Base-by-base conservation (phyloP, 2,329 filamentous ascomycete species). In the Diaporthe batatas region DNA sequence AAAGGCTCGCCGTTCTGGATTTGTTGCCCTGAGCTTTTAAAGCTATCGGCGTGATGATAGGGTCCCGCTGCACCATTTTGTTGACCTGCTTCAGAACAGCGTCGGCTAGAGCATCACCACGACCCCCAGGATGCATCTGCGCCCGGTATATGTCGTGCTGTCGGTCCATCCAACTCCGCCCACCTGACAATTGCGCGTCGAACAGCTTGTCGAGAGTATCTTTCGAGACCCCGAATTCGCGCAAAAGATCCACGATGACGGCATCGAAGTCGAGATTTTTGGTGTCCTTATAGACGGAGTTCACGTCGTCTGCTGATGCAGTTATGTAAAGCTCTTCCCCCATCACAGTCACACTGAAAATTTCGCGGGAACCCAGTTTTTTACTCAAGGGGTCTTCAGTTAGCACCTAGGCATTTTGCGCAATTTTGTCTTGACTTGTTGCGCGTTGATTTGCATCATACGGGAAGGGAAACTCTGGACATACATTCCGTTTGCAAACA, bases 211-310 rank as follows among this genome's bases (percentile, higher is more conserved):
- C 53, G 29, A 55, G 53, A 6, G 53, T 55, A 34, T 55, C 53
- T 12, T 34, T 55, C 21, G 53, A 55, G 53, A 55, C 8, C 16
- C 53, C 29, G 29, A 55, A 55, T 21, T 55, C 53, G 53, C 53
- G 53, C 29, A 55, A 34, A 34, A 55, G 53, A 25, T 55, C 53
- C 29, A 12, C 29, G 34, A 55, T 55, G 18, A 55, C 53, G 18
- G 53, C 53, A 29, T 55, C 53, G 3, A 55, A 55, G 53, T 55
- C 53, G 29, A 55, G 53, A 7, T 55, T 55, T n/a, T 55, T 55
- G 53, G 53, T 55, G 53, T 55, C 53, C 18, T 55, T 55, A 14
- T 55, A 55, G 53, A 55, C 34, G 29, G 53, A 55, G 16, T 55
- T 55, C 29, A 55, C 53, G 11, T 55, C 53, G 10, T 55, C 53